phyloP scores from a whole-genome alignment of 352 stramenopile species.

The Pythium folliculosum region DNA sequence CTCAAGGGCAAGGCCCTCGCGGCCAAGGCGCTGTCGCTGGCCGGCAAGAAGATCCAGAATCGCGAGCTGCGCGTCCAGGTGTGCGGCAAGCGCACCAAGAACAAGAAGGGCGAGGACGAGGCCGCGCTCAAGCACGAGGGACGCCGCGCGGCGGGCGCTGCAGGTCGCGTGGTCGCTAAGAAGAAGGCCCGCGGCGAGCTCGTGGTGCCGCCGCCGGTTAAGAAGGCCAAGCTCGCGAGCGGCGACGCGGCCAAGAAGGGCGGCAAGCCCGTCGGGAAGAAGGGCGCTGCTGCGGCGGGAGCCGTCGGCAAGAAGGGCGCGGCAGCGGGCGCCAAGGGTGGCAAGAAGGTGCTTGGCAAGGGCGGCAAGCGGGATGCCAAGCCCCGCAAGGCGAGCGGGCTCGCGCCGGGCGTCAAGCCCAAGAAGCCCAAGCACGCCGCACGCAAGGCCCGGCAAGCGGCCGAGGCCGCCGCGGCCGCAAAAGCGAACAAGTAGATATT shows the following conservation, averaged over 20 bases:
- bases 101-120: slow-evolving; percentile 61
- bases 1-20: slow-evolving; percentile 68
- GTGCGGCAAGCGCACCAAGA: slow-evolving; percentile 87
- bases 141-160: slow-evolving; percentile 52
- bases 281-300: slow-evolving; percentile 23
- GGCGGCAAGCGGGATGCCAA: slow-evolving; percentile 36
- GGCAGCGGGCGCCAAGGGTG: neutral
- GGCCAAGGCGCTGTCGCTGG: slow-evolving; percentile 68
- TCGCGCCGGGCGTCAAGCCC: slow-evolving; percentile 41
- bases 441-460: slow-evolving; percentile 57
- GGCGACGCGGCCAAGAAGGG: slow-evolving; percentile 8
- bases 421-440: slow-evolving; percentile 78
- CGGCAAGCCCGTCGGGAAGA: slow-evolving; percentile 35
- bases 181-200: slow-evolving; percentile 36
- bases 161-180: slow-evolving; percentile 67
- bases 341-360: slow-evolving; percentile 1
- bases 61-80: slow-evolving; percentile 77
- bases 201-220: neutral
- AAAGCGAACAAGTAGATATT: slow-evolving; percentile 26
- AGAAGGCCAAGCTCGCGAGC: slow-evolving; percentile 15
- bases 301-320: slow-evolving; percentile 39
- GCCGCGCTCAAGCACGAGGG: slow-evolving; percentile 57
- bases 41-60: slow-evolving; percentile 66
- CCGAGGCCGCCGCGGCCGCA: slow-evolving; percentile 36
- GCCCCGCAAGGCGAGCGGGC: slow-evolving; percentile 29